Evolutionary conservation across 2,329 filamentous ascomycete species (phyloP).

Genomic region (Xylogone sp.): DNA sequence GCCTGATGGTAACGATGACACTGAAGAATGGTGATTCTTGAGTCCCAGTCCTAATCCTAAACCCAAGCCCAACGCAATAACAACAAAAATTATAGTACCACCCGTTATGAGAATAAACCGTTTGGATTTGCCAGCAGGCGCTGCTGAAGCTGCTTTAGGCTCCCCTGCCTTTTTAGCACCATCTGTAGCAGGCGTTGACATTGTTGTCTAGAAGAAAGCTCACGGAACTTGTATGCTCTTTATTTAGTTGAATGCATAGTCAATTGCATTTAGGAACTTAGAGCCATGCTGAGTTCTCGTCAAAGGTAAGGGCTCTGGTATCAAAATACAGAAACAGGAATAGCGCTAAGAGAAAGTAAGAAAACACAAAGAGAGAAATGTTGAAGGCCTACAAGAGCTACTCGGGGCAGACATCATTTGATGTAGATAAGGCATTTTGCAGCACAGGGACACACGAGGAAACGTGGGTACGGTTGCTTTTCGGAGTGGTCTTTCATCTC

Average conservation of each 20-base stretch:
- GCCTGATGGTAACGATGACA: background rate
- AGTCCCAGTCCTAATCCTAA: conserved; percentile 16
- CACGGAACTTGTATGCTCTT: background rate
- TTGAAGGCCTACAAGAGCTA: too few relatives aligned
- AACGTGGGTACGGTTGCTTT: too few relatives aligned
- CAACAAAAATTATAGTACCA: conserved; percentile 1
- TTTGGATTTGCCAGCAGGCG: background rate
- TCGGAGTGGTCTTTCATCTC: too few relatives aligned
- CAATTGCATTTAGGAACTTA: background rate
- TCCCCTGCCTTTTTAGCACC: background rate
- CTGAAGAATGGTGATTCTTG: conserved; percentile 10
- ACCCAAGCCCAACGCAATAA: conserved; percentile 14
- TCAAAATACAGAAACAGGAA: background rate
- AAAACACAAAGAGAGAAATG: background rate
- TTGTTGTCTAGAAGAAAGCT: background rate
- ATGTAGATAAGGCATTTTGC: too few relatives aligned
- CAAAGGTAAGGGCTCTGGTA: background rate
- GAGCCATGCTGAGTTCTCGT: background rate
- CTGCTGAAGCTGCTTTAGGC: background rate
- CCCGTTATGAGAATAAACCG: conserved; percentile 1
- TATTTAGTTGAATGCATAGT: too few relatives aligned
- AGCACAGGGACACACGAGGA: too few relatives aligned
- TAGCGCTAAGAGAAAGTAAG: background rate
- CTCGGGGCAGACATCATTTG: too few relatives aligned
- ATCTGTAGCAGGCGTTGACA: background rate